Evolutionary conservation across 345 rosid genomes (phyloP).

Genomic region (Moricandia arvensis): DNA sequence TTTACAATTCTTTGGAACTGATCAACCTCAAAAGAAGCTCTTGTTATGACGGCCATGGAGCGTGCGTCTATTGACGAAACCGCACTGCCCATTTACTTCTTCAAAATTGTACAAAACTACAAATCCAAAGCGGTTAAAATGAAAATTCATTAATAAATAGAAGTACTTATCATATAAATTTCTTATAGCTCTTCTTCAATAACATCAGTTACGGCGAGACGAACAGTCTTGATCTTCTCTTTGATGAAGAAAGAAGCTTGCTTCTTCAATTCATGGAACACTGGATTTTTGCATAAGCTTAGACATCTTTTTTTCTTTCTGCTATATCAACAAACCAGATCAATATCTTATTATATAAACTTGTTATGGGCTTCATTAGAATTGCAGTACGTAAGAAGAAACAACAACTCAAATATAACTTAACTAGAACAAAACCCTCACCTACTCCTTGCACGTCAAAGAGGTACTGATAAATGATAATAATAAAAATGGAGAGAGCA

Average conservation of each 20-base stretch:
- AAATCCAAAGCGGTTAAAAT: not conserved
- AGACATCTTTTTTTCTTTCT: constrained; percentile 12
- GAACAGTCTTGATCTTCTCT: constrained; percentile 72
- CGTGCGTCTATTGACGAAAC: constrained; percentile 54
- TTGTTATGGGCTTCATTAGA: not conserved
- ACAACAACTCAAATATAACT: constrained; percentile 64
- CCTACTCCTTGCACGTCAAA: constrained; percentile 32
- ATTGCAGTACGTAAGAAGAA: constrained; percentile 28
- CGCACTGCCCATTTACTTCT: constrained; percentile 61
- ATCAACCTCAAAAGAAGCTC: constrained; percentile 86
- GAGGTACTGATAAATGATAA: constrained; percentile 6
- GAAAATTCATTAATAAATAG: not conserved
- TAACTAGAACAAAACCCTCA: constrained; percentile 25
- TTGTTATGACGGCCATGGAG: constrained; percentile 52
- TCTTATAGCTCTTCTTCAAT: constrained; percentile 67
- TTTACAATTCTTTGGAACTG: constrained; percentile 71
- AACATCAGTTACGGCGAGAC: constrained; percentile 72
- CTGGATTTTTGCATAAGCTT: constrained; percentile 51
- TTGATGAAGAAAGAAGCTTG: constrained; percentile 84
- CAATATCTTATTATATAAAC: not conserved
- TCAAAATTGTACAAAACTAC: not conserved
- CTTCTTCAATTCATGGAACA: constrained; percentile 56
- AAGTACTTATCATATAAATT: not conserved
- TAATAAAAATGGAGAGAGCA: not conserved
- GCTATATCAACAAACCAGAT: not conserved